Evolutionary conservation across 257 asterid genomes (phyloP), one percentile per base, ranked within the genome.

Genomic region (Capsicum baccatum): DNA sequence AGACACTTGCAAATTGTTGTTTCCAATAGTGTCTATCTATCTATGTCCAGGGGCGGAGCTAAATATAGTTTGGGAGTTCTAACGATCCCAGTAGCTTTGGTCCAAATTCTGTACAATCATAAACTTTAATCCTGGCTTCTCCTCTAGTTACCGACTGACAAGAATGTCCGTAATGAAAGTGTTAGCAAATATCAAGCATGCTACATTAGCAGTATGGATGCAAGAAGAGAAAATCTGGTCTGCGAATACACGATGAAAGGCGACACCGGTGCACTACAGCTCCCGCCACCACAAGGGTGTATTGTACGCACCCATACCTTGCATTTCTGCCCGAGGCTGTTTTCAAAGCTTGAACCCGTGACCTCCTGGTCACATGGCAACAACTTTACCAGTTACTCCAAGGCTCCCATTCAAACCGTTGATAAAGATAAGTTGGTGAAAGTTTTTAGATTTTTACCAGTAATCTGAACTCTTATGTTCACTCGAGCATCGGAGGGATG

Each of bases 401-500:
- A n/a, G n/a, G n/a, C n/a, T n/a, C n/a, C n/a, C n/a, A n/a, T n/a
- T n/a, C n/a, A n/a, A n/a, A n/a, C n/a, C n/a, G n/a, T n/a, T n/a
- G 79, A 42, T 67, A 69, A 70, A 9, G 79, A 42, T 69, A 16
- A 9, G 0, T 39, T 21, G 21, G 13, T 14, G 47, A 33, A 11
- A 12, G 71, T 33, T 26, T 64, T 64, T 64, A 26, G 2, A 9
- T 67, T 67, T 67, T 67, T 67, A 67, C 74, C 74, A 13, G 74
- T 67, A 67, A 50, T 67, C 74, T 67, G 50, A 35, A 67, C 74
- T 67, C 74, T 67, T 6, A 67, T 7, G 48, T 13, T 67, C 74
- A 67, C 74, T 67, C 50, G 74, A 35, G 74, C 74, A 67, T 67
- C 44, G 3, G 98, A 87, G 81, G 99, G 99, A 84, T 95, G 98